Conservation (phyloP, 2,329 filamentous ascomycete species). For the Botrytis sinoallii region DNA sequence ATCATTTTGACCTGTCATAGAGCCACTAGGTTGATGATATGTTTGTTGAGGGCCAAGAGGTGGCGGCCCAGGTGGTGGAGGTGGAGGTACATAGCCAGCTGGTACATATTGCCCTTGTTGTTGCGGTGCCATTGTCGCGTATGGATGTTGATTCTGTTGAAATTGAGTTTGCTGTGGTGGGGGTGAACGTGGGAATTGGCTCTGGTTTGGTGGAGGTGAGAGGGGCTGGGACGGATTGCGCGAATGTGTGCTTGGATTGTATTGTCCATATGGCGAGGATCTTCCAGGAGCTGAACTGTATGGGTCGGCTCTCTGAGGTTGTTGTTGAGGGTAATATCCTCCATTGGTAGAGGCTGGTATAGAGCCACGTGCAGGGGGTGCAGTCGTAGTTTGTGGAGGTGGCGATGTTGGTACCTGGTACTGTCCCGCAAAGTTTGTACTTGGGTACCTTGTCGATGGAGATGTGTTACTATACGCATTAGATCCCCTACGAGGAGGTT, state of each 20-base stretch:
- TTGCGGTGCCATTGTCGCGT: conserved; percentile 37
- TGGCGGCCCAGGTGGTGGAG: conserved; percentile 63
- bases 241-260: conserved; percentile 40
- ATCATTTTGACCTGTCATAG: conserved; percentile 50
- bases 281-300: conserved; percentile 42
- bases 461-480: conserved; percentile 39
- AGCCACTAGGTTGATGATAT: conserved; percentile 43
- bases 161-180: conserved; percentile 54
- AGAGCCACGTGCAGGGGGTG: conserved; percentile 42
- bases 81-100: conserved; percentile 64
- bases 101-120: conserved; percentile 48
- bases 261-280: conserved; percentile 45
- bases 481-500: conserved; percentile 38
- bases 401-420: conserved; percentile 59
- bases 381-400: conserved; percentile 37
- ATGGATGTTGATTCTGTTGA: conserved; percentile 31
- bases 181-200: conserved; percentile 48
- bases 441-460: conserved; percentile 48
- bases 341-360: conserved; percentile 44
- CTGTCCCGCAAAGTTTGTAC: conserved; percentile 53
- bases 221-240: conserved; percentile 34
- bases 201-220: conserved; percentile 49
- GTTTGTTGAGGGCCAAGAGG: conserved; percentile 49
- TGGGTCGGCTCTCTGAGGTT: conserved; percentile 10
- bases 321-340: conserved; percentile 29